phyloP scores from a whole-genome alignment of 352 stramenopile species.

The Globisporangium abappressorium region DNA sequence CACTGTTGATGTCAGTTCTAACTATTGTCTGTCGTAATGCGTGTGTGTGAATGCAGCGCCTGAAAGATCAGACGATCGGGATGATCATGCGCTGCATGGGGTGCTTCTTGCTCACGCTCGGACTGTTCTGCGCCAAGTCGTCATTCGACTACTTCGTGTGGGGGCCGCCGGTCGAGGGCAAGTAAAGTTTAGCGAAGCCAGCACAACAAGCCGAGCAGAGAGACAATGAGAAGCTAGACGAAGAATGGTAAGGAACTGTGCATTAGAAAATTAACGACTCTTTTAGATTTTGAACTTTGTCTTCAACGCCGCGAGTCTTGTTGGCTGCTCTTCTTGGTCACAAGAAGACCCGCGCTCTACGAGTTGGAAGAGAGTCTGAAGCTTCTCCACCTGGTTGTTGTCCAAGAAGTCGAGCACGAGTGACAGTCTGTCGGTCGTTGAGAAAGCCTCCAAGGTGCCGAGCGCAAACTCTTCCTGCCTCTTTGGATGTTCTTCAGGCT shows the following conservation, averaged over 20 bases:
- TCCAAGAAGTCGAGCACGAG: conserved; percentile 73
- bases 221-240: conserved; percentile 3
- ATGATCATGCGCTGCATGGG: conserved; percentile 83
- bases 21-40: not conserved
- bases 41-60: conserved; percentile 33
- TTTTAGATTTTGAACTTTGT: conserved; percentile 17
- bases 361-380: conserved; percentile 33
- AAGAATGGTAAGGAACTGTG: conserved; percentile 9
- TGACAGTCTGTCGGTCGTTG: conserved; percentile 44
- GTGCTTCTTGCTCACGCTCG: conserved; percentile 79
- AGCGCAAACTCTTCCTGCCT: conserved; percentile 32
- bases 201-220: conserved; percentile 6
- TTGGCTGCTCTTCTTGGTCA: not conserved
- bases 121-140: conserved; percentile 80
- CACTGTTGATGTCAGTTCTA: not conserved
- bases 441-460: conserved; percentile 37
- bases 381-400: conserved; percentile 52
- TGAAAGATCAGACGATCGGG: conserved; percentile 85
- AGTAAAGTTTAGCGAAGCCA: conserved; percentile 16
- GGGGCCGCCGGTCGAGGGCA: conserved; percentile 29
- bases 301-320: conserved; percentile 10
- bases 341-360: not conserved
- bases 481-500: not conserved
- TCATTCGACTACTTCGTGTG: conserved; percentile 82
- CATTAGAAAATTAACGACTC: conserved; percentile 13